Percentiles rank a stretch among this genome's conserved stretches.
phyloP scores from a whole-genome alignment of 2,329 filamentous ascomycete genomes.

The Ceratocystis harringtonii region DNA sequence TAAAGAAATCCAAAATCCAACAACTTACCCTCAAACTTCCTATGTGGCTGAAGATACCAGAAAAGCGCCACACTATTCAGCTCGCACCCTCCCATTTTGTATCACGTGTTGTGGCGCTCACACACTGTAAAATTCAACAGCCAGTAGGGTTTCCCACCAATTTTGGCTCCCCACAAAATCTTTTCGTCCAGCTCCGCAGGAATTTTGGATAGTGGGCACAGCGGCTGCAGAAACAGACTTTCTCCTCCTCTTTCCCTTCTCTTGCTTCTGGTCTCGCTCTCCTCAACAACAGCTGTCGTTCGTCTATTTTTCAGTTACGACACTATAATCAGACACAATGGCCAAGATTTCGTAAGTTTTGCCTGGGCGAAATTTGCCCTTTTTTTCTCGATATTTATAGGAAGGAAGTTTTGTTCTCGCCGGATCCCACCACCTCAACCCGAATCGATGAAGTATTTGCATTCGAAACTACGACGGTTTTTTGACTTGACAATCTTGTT shows the following conservation, averaged over 20 bases:
- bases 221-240: conserved; percentile 12
- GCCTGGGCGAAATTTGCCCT: conserved; percentile 8
- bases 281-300: conserved; percentile 16
- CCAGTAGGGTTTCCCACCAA: conserved; percentile 14
- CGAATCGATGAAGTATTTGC: not conserved
- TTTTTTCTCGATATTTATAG: conserved; percentile 4
- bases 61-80: not conserved
- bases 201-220: conserved; percentile 13
- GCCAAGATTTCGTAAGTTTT: conserved; percentile 47
- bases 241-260: conserved; percentile 6
- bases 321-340: conserved; percentile 38
- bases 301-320: conserved; percentile 17
- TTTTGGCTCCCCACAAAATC: conserved; percentile 12
- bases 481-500: not conserved
- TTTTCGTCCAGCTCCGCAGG: conserved; percentile 8
- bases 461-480: not conserved
- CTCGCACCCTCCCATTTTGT: not conserved
- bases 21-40: not conserved
- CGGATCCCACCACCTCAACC: not conserved
- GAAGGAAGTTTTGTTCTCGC: conserved; percentile 4
- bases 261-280: conserved; percentile 9
- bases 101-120: not conserved
- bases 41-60: not conserved
- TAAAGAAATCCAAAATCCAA: no score
- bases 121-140: conserved; percentile 6